phyloP scores from a whole-genome alignment of 163 green algal genomes.

The Scenedesmus sp. region DNA sequence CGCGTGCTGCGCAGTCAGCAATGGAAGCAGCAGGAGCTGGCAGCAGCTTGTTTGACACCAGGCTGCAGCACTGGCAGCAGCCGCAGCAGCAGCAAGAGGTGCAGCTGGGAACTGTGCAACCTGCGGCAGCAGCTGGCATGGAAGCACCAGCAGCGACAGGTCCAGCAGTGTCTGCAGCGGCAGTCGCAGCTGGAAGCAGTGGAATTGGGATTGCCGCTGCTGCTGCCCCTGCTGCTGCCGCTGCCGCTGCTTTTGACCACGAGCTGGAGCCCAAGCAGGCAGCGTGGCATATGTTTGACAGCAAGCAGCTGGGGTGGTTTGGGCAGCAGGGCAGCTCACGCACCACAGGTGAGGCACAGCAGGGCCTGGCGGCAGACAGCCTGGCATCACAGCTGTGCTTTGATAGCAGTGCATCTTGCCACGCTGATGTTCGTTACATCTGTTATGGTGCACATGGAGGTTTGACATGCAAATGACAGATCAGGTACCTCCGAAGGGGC shows the following conservation, averaged over 20 bases:
- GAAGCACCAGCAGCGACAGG: background rate
- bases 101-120: background rate
- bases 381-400: background rate
- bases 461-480: too few relatives aligned
- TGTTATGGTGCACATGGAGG: too few relatives aligned
- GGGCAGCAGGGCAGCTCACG: background rate
- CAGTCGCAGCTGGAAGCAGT: background rate
- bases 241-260: background rate
- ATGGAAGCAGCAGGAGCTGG: background rate
- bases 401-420: too few relatives aligned
- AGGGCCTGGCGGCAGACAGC: background rate
- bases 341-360: background rate
- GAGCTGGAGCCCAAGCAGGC: background rate
- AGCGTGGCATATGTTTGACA: background rate
- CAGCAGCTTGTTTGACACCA: slow-evolving; percentile 9
- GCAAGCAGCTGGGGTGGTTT: slow-evolving; percentile 10
- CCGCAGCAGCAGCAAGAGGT: background rate
- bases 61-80: background rate
- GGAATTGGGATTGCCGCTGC: background rate
- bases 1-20: background rate
- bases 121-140: background rate
- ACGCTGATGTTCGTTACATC: too few relatives aligned
- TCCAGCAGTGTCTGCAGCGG: background rate
- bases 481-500: too few relatives aligned
- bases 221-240: background rate